Evolutionary conservation across 352 stramenopile species (phyloP), one percentile per base, ranked within the genome.

Genomic region (Pythium aquatile): DNA sequence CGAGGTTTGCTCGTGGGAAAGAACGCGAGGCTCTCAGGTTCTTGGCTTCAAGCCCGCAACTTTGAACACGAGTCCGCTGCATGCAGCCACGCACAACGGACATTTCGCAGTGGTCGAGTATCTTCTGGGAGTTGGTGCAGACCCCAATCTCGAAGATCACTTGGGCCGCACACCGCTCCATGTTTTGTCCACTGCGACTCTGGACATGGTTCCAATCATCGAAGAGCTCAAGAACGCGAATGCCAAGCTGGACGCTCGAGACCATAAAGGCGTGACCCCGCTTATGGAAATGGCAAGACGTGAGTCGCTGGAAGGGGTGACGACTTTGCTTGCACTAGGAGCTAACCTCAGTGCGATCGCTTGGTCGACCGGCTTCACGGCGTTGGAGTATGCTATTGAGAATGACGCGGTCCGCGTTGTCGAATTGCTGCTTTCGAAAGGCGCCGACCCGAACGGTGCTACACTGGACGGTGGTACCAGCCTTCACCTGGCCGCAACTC

Each of bases 351-450:
- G 74, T 55, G 63, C 66, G 8, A 69, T 88, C 8, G 85, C 85
- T 26, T 96, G 87, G 87, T 88, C 81, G 16, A 90, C 83, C 53
- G 85, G 87, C 0, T 93, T 77, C 56, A 87, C 84, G 8, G 74
- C 87, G 16, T 59, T 94, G 39, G 70, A 89, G 28, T 90, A 88
- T 69, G 74, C 77, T 9, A 78, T 91, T 0, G 57, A 69, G 1
- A 70, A 68, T 33, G 72, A 67, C 13, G 66, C 73, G 42, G 55
- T 75, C 28, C 67, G 87, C 14, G 64, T 94, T 5, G 84, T 92
- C 2, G 77, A 92, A 29, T 39, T 96, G 20, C 79, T 84, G 33
- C 71, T 94, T 1, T 86, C 75, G 3, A 92, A 88, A 54, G 77
- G 78, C 20, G 71, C 84, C 0, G 68, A 93, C 58, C 79, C 83